A percentile compares a stretch with the other conserved stretches of the same genome.
These are phyloP conservation scores for Rosa chinensis DNA, from an alignment of 306 rosid species.

Conservation along the genomic window DNA sequence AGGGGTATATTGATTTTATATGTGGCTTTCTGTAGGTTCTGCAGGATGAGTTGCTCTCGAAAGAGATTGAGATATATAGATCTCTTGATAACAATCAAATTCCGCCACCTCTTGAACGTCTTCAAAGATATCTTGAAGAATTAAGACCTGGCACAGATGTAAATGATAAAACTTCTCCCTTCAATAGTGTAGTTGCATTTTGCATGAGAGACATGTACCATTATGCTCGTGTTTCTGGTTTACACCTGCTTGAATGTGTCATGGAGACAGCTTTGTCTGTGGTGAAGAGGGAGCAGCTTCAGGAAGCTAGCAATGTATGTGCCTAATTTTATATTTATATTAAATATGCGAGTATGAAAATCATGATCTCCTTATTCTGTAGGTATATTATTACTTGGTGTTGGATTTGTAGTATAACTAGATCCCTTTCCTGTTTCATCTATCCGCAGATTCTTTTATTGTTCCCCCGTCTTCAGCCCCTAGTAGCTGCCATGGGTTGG, in stretches of 20 bases:
- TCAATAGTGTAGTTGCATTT: slow-evolving; percentile 46
- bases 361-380: slow-evolving; percentile 15
- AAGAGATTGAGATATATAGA: slow-evolving; percentile 71
- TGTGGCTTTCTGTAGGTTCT: slow-evolving; percentile 50
- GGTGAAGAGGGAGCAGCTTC: slow-evolving; percentile 84
- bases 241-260: slow-evolving; percentile 84
- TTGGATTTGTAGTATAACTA: slow-evolving; percentile 19
- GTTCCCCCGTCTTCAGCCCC: slow-evolving; percentile 93
- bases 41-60: slow-evolving; percentile 73
- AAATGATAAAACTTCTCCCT: slow-evolving; percentile 33
- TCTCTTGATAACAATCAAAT: slow-evolving; percentile 55
- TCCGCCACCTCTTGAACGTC: slow-evolving; percentile 68
- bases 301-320: slow-evolving; percentile 90
- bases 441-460: slow-evolving; percentile 63
- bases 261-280: slow-evolving; percentile 81
- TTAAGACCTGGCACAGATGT: slow-evolving; percentile 42
- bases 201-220: slow-evolving; percentile 82
- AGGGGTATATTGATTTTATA: slow-evolving; percentile 24
- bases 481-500: slow-evolving; percentile 98
- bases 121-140: slow-evolving; percentile 49
- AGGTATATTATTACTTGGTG: slow-evolving; percentile 19
- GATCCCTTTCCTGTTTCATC: slow-evolving; percentile 11
- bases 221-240: slow-evolving; percentile 89
- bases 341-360: slow-evolving; percentile 26
- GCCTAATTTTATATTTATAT: slow-evolving; percentile 36